Percentiles rank a stretch among this genome's conserved stretches.
Evolutionary conservation across 1,139 yeast species (phyloP).

Genomic region (Ogataea hybrid): DNA sequence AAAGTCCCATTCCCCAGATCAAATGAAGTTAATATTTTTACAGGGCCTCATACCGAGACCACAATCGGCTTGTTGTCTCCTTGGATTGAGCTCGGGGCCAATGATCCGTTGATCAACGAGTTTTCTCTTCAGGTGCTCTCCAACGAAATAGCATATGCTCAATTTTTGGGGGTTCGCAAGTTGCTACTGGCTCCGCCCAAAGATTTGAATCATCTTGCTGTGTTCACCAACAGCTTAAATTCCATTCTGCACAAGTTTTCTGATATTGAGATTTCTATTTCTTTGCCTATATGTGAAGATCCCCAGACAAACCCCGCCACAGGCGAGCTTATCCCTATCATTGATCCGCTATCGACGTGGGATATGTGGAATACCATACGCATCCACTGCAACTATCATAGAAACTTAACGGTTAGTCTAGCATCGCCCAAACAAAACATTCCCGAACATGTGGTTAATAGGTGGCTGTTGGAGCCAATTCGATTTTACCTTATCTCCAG

Average conservation of each 20-base stretch:
- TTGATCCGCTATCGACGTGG: slow-evolving; percentile 61
- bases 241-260: slow-evolving; percentile 25
- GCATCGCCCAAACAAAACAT: slow-evolving; percentile 51
- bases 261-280: slow-evolving; percentile 35
- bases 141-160: slow-evolving; percentile 59
- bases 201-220: slow-evolving; percentile 47
- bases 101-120: slow-evolving; percentile 45
- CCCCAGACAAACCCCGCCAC: slow-evolving; percentile 24
- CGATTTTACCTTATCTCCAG: slow-evolving; percentile 52
- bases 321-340: slow-evolving; percentile 38
- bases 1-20: slow-evolving; percentile 39
- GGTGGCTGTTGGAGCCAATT: slow-evolving; percentile 69
- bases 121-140: slow-evolving; percentile 51
- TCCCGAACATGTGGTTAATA: slow-evolving; percentile 45
- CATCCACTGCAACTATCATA: slow-evolving; percentile 48
- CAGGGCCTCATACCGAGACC: slow-evolving; percentile 36
- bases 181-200: slow-evolving; percentile 61
- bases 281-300: slow-evolving; percentile 43
- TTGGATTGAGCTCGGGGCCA: slow-evolving; percentile 62
- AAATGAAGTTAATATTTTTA: slow-evolving; percentile 37
- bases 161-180: slow-evolving; percentile 50
- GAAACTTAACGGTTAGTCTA: slow-evolving; percentile 52
- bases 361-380: slow-evolving; percentile 68
- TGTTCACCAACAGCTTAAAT: slow-evolving; percentile 28
- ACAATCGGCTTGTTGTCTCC: slow-evolving; percentile 56